A percentile compares a stretch with the other conserved stretches of the same genome.
phyloP scores from a whole-genome alignment of 2,329 filamentous ascomycete species.

The Ophiocordyceps robertsii region DNA sequence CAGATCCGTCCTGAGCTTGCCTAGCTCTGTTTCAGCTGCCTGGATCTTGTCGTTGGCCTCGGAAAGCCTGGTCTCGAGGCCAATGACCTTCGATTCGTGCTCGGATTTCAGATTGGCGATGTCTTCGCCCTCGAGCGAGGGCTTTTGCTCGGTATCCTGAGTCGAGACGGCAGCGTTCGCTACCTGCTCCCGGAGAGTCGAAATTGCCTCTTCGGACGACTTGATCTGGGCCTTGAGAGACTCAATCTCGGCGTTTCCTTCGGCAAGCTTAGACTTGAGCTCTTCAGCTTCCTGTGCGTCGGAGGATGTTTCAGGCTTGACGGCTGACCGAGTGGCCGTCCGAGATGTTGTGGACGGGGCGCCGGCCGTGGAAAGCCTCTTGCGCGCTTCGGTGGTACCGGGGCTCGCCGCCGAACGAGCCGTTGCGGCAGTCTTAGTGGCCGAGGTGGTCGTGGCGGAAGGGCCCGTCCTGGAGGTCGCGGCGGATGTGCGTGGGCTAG shows the following conservation, averaged over 20 bases:
- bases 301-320: constrained; percentile 23
- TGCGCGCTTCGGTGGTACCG: constrained; percentile 33
- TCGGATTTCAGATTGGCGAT: constrained; percentile 35
- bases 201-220: constrained; percentile 40
- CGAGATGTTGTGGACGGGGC: constrained; percentile 21
- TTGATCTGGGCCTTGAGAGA: constrained; percentile 42
- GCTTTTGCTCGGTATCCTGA: constrained; percentile 24
- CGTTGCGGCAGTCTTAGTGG: constrained; percentile 20
- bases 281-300: constrained; percentile 44
- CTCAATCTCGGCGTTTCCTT: constrained; percentile 44
- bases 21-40: constrained; percentile 35
- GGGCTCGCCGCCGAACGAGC: constrained; percentile 24
- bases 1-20: constrained; percentile 34
- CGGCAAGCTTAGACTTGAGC: constrained; percentile 43
- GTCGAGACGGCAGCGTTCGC: constrained; percentile 24
- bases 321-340: constrained; percentile 24
- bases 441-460: constrained; percentile 7
- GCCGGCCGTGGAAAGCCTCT: constrained; percentile 40
- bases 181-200: constrained; percentile 38
- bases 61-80: constrained; percentile 31
- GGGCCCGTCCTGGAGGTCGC: constrained; percentile 13
- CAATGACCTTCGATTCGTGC: constrained; percentile 33
- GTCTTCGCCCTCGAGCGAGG: constrained; percentile 25
- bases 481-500: constrained; percentile 24
- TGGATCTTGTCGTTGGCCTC: constrained; percentile 37